Conservation (phyloP, 768 basidiomycete species). For the Phanerochaete carnosa region DNA sequence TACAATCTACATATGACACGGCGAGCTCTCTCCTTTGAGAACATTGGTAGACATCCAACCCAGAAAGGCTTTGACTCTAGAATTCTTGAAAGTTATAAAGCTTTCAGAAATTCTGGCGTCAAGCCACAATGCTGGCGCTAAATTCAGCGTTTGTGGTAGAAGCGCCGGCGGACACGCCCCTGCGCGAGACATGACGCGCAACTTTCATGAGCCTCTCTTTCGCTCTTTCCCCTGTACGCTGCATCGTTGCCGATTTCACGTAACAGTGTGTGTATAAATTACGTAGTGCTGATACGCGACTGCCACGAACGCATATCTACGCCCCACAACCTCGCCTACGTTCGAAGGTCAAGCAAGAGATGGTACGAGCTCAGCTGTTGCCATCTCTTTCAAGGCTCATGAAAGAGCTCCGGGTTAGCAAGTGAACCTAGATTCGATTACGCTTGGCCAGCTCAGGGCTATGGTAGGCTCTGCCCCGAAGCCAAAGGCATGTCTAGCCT, state of each 20-base stretch:
- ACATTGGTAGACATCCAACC: no score
- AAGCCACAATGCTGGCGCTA: constrained; percentile 4
- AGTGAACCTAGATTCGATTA: constrained; percentile 66
- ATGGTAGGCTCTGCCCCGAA: constrained; percentile 68
- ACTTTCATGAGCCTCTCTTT: neutral
- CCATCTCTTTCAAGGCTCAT: constrained; percentile 22
- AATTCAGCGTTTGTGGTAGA: neutral
- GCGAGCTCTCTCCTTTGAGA: neutral
- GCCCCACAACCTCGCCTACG: neutral
- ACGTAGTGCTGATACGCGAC: neutral
- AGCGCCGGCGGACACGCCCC: neutral
- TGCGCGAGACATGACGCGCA: neutral
- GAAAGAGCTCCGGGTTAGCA: constrained; percentile 31
- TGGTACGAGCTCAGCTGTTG: constrained; percentile 33
- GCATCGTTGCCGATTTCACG: neutral
- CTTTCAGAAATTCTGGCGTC: no score
- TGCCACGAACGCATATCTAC: neutral
- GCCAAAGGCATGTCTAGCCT: constrained; percentile 55
- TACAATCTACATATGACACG: neutral
- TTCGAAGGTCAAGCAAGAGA: constrained; percentile 14
- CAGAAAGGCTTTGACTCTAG: no score
- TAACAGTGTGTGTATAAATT: neutral
- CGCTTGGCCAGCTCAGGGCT: constrained; percentile 75
- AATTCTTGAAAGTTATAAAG: no score
- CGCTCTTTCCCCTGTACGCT: neutral